phyloP scores from a whole-genome alignment of 495 filamentous ascomycete genomes.

The Penicillium lividum region DNA sequence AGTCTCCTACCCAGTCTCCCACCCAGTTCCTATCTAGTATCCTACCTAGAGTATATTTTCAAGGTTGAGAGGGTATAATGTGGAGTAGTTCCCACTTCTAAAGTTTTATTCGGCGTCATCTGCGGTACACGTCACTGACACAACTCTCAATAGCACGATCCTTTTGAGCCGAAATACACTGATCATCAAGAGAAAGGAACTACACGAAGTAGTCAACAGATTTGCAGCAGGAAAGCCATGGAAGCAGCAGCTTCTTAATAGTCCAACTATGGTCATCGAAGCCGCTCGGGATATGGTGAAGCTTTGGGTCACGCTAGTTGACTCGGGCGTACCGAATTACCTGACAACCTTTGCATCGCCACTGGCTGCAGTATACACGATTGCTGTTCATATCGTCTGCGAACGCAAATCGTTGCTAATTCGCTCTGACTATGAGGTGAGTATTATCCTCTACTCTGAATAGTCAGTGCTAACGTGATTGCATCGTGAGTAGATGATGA shows the following conservation, averaged over 20 bases:
- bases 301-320: conserved; percentile 12
- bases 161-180: too few species aligned
- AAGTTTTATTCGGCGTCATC: too few species aligned
- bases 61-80: too few species aligned
- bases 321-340: conserved; percentile 9
- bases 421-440: conserved; percentile 20
- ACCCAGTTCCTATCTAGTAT: too few species aligned
- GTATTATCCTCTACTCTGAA: neutral
- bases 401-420: conserved; percentile 13
- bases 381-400: conserved; percentile 13
- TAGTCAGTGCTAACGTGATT: neutral
- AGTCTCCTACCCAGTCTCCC: too few species aligned
- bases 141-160: too few species aligned
- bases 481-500: conserved; percentile 12
- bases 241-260: conserved; percentile 6
- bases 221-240: conserved; percentile 9
- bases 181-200: neutral
- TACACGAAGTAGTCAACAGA: conserved; percentile 11
- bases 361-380: conserved; percentile 10
- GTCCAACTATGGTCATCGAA: conserved; percentile 11
- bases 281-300: conserved; percentile 15
- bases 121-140: too few species aligned
- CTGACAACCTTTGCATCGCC: conserved; percentile 12
- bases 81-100: too few species aligned
- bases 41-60: too few species aligned